Base-by-base conservation (phyloP, 495 filamentous ascomycete species). In the Hyaloscypha hepaticicola region DNA sequence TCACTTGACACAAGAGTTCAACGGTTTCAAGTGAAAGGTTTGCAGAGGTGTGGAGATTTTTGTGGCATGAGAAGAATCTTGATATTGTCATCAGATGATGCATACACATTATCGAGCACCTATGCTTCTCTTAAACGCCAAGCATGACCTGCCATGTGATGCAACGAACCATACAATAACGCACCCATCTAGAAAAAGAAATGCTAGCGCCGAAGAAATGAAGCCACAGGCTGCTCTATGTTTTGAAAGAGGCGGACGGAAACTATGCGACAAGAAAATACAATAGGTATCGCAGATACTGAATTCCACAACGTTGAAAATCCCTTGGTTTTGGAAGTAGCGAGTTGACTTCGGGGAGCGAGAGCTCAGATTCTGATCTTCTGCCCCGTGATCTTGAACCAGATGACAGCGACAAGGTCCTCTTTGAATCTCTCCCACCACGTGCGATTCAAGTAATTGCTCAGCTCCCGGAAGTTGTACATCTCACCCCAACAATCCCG, bases 401-500 rank as follows among this genome's bases (percentile, higher is more conserved):
- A 83, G 60, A 81, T 73, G 24, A 77, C 69, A 11, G 80, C 78
- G 16, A 85, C 63, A 5, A 85, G 65, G 59, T 85, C 83, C 72
- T 85, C 83, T 78, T 85, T 85, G 72, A 85, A 85, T 63, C 80
- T 84, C 77, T 91, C 87, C 92, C 91, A 96, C 61, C 76, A 79
- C n/a, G 82, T 85, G 34, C 90, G 84, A 77, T 96, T 97, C 22
- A 96, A 82, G 73, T 84, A 83, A 65, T 96, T 91, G 78, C 91
- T 94, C 69, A 96, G 77, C 69, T 94, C 88, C 16, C 94, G 88
- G 77, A 90, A 99, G 69, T 88, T 87, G 76, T 96, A 93, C 83
- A 99, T 96, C 77, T 99, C 95, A 29, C 89, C 87, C 95, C 96
- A 98, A 73, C 95, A 99, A 78, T 99, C 96, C 25, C 95, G 85